Percentiles rank a stretch among this genome's conserved stretches.
phyloP scores from a whole-genome alignment of 768 basidiomycete species.

The Mrakia blollopis region DNA sequence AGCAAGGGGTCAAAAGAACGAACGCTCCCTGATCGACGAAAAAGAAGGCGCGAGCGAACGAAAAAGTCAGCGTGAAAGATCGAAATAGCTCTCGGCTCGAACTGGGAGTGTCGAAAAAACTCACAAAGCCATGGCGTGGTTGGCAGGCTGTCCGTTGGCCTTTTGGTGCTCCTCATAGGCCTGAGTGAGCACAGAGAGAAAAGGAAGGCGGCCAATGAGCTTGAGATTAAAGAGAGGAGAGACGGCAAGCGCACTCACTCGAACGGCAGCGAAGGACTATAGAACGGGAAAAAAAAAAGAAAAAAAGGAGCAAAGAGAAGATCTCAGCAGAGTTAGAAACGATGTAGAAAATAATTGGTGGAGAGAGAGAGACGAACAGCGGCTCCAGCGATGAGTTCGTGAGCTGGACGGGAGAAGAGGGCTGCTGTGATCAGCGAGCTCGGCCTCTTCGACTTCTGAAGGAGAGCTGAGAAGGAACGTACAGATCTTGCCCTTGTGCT shows the following conservation, averaged over 20 bases:
- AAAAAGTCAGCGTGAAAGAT: not conserved
- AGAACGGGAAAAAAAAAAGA: too few relatives aligned
- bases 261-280: not conserved
- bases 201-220: not conserved
- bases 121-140: conserved; percentile 34
- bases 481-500: conserved; percentile 2
- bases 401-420: not conserved
- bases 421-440: not conserved
- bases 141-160: conserved; percentile 43
- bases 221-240: not conserved
- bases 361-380: too few relatives aligned
- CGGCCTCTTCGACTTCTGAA: not conserved
- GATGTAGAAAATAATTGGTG: too few relatives aligned
- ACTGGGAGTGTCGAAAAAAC: not conserved
- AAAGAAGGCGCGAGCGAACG: not conserved
- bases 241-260: not conserved
- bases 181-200: not conserved
- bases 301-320: too few relatives aligned
- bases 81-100: not conserved
- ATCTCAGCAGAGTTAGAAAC: too few relatives aligned
- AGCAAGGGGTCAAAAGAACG: not conserved
- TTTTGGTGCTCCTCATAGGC: conserved; percentile 44
- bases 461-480: too few relatives aligned
- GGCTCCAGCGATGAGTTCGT: conserved; percentile 15
- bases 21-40: not conserved